phyloP scores from a whole-genome alignment of 2,329 filamentous ascomycete genomes.

The Lithohypha guttulata region DNA sequence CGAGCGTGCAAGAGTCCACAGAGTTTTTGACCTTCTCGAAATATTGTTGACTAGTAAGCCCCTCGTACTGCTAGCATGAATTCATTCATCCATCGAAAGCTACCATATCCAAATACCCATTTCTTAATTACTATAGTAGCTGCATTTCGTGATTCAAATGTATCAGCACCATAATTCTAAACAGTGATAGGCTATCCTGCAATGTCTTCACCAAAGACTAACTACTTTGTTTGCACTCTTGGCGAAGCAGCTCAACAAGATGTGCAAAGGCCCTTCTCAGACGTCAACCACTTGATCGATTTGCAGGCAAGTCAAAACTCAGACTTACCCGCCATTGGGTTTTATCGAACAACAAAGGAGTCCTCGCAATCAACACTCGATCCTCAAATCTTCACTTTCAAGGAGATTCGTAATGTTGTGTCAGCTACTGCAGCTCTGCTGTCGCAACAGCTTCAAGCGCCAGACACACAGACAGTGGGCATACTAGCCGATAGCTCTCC shows the following conservation, averaged over 20 bases:
- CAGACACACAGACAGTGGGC: constrained; percentile 32
- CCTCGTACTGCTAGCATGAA: no score
- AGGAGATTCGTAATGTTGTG: constrained; percentile 1
- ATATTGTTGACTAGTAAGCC: no score
- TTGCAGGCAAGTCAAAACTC: constrained; percentile 33
- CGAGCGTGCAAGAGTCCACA: no score
- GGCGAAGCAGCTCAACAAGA: constrained; percentile 41
- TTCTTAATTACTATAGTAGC: no score
- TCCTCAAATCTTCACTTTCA: constrained; percentile 11
- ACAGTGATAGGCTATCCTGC: no score
- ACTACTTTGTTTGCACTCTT: constrained; percentile 53
- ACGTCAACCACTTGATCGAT: constrained; percentile 42
- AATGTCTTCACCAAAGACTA: constrained; percentile 20
- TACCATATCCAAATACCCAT: no score
- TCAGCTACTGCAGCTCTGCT: constrained; percentile 1
- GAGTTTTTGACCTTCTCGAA: no score
- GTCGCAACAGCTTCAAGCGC: constrained; percentile 4
- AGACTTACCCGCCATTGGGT: constrained; percentile 40
- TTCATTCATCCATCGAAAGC: no score
- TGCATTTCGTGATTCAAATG: no score
- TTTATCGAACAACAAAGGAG: constrained; percentile 21
- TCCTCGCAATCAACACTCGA: constrained; percentile 4
- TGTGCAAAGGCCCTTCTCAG: constrained; percentile 26
- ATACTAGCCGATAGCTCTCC: constrained; percentile 47
- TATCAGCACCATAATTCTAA: no score